Evolutionary conservation across 768 basidiomycete genomes (phyloP), one percentile per base, ranked within the genome.

Genomic region (Phylloporus arenicola): DNA sequence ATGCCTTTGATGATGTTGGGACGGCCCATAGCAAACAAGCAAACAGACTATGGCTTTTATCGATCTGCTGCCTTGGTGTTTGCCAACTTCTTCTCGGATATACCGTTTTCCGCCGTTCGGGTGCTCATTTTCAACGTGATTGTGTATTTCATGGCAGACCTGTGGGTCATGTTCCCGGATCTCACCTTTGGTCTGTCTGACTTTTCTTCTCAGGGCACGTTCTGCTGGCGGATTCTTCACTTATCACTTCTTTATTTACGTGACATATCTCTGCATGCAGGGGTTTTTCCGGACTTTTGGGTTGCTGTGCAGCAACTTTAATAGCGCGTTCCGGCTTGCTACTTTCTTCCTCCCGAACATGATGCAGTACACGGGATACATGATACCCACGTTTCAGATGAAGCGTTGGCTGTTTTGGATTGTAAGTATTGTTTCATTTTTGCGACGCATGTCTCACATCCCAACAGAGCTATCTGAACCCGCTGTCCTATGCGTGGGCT

Each of bases 351-450:
- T 90, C 51, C 84, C 88, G 4, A 85, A 85, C 63, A 80, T 92
- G 61, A 71, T 89, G 47, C 72, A 82, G 57, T 92, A 86, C 60
- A 73, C 78, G 17, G 87, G 86, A 4, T 86, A 86, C 61, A 77
- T 82, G 45, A 79, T 88, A 51, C 84, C 84, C 0, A 76, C 79
- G 7, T 72, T 74, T 55, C 72, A 76, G 53, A 87, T 88, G 85
- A 86, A 88, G 63, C 72, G 82, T 38, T 91, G 86, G 86, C 63
- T 92, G 9, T 89, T 88, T 72, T 92, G 90, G 90, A 83, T 91
- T 27, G 83, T 84, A 57, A 55, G 82, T 73, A 39, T 33, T 30
- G 2, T 16, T 38, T 35, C 9, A 45, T 39, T 33, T 20, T 37
- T 14, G 12, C 22, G 37, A 20, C 34, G 1, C 12, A 2, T 17